phyloP scores from a whole-genome alignment of 306 rosid species.

The Biancaea sappan region DNA sequence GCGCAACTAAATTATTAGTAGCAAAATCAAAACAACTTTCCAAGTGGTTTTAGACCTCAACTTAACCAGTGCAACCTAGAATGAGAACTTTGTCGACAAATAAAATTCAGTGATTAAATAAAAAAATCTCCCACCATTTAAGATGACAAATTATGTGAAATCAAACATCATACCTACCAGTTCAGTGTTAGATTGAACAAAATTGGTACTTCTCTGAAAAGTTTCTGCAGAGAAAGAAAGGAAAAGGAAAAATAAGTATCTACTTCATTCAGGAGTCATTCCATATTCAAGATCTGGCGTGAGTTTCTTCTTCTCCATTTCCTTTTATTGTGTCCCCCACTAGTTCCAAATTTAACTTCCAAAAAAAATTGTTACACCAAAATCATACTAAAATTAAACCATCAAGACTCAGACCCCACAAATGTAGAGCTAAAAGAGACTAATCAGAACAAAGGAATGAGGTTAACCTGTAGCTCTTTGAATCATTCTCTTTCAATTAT shows the following conservation, averaged over 20 bases:
- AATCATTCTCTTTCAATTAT: too few relatives aligned
- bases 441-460: too few relatives aligned
- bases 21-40: neutral
- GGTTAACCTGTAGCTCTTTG: too few relatives aligned
- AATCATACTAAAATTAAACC: too few relatives aligned
- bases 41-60: neutral
- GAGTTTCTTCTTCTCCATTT: neutral
- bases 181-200: neutral
- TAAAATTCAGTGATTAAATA: neutral
- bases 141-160: neutral
- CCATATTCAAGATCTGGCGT: neutral
- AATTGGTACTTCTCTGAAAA: neutral
- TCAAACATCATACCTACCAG: neutral
- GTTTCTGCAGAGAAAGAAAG: neutral
- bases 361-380: too few relatives aligned
- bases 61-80: neutral
- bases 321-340: neutral
- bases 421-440: too few relatives aligned
- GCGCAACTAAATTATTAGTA: neutral
- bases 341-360: neutral
- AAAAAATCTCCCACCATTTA: neutral
- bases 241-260: neutral
- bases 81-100: neutral
- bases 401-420: too few relatives aligned
- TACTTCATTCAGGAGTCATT: neutral